These are phyloP conservation scores for Kuraishia ogatae DNA, from an alignment of 805 yeast genomes.

Conservation along the genomic window DNA sequence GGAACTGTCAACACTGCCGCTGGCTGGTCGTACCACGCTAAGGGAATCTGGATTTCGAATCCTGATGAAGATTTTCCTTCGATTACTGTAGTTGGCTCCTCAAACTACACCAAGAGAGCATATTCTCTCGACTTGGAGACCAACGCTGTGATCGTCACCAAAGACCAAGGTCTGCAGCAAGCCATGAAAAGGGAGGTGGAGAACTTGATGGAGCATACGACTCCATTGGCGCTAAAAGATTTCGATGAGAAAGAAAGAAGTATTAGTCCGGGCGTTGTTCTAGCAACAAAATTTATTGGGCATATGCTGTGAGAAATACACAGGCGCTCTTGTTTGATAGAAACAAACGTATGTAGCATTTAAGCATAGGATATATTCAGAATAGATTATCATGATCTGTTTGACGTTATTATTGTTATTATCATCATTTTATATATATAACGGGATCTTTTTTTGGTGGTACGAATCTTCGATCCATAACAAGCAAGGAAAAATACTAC, in stretches of 20 bases:
- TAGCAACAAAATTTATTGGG: constrained; percentile 59
- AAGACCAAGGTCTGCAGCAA: constrained; percentile 46
- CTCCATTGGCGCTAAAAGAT: constrained; percentile 46
- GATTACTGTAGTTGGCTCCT: constrained; percentile 80
- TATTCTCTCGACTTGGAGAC: constrained; percentile 83
- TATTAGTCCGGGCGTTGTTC: constrained; percentile 52
- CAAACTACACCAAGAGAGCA: constrained; percentile 88
- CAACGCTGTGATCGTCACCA: constrained; percentile 73
- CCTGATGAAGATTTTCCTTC: constrained; percentile 55
- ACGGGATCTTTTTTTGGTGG: too few species aligned
- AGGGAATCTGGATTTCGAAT: constrained; percentile 78
- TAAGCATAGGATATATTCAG: too few species aligned
- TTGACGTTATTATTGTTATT: too few species aligned
- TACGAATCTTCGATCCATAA: too few species aligned
- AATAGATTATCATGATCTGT: too few species aligned
- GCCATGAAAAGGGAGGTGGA: constrained; percentile 56
- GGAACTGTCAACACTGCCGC: constrained; percentile 73
- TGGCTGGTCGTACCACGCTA: constrained; percentile 98
- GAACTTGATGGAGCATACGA: constrained; percentile 46
- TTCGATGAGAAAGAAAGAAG: constrained; percentile 54
- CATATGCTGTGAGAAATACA: constrained; percentile 32
- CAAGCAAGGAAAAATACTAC: too few species aligned
- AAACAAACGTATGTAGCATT: too few species aligned
- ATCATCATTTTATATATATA: too few species aligned
- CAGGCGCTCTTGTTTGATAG: too few species aligned